phyloP scores from a whole-genome alignment of 257 asterid species.

The Solanum megistacrolobum region DNA sequence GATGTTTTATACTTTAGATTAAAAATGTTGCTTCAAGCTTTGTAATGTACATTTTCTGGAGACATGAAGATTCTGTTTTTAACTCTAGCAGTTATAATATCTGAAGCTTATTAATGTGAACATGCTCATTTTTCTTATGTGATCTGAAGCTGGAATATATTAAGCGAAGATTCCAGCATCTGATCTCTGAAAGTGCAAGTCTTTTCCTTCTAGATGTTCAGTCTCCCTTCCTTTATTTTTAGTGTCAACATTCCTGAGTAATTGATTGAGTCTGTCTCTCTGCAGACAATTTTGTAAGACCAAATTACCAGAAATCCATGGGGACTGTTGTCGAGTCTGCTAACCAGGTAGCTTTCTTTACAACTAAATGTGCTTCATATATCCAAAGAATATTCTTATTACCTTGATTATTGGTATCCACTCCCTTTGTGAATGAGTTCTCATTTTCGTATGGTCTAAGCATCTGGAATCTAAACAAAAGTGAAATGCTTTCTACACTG shows the following conservation, averaged over 20 bases:
- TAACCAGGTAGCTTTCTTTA: slow-evolving; percentile 29
- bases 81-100: not conserved
- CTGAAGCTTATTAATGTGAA: not conserved
- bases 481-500: not conserved
- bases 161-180: not conserved
- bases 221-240: not conserved
- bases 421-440: not conserved
- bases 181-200: not conserved
- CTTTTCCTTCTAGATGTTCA: not conserved
- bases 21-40: not conserved
- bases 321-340: slow-evolving; percentile 53
- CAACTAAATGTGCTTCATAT: not conserved
- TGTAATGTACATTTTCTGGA: not conserved
- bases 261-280: not conserved
- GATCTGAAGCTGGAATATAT: not conserved
- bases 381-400: not conserved
- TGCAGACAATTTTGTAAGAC: slow-evolving; percentile 22
- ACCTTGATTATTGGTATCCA: not conserved
- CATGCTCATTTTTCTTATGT: not conserved
- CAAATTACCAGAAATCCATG: slow-evolving; percentile 19
- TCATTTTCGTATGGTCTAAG: not conserved
- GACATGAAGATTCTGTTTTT: not conserved
- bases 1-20: not conserved
- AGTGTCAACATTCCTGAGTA: not conserved
- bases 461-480: not conserved